Base-by-base conservation (phyloP, 495 filamentous ascomycete genomes). In the Xylaria cubensis region DNA sequence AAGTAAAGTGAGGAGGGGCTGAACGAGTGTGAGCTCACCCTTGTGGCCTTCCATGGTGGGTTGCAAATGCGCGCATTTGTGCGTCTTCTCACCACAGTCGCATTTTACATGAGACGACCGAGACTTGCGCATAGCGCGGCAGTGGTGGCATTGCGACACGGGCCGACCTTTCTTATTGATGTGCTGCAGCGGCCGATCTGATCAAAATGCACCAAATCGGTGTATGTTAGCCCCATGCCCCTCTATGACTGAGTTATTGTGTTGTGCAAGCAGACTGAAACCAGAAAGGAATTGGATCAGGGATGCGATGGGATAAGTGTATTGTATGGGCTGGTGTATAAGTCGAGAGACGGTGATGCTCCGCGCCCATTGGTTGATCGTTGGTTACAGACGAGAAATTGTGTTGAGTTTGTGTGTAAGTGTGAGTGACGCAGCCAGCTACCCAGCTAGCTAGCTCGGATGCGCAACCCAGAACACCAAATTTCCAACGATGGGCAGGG, bases 141-240 rank as follows among this genome's bases (percentile, higher is more conserved):
- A 99, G 85, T 98, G 96, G 77, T 93, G 88, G 82, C 96, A 99
- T 92, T 99, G 96, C 82, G 95, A 97, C 77, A 98, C 95, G 75
- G 96, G 96, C 76, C 96, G 92, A 82, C 96, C 96, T 78, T 99
- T 98, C 84, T 97, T 97, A 85, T 96, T 96, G 87, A 98, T 97
- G 81, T 96, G 96, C 80, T 92, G 91, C 72, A 99, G 90, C 74
- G 92, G 93, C 76, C 96, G 93, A 82, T 98, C 96, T 98, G 80
- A 15, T 39, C 29, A 70, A 42, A 58, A 42, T 17, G 46, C 42
- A 48, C 34, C 51, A 13, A 48, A 26, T 19, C 13, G 62, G 64
- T 21, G 26, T 32, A 39, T 24, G 46, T 73, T 53, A 70, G 65
- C 34, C 42, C 2, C 39, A 68, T 51, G 34, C 17, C 24, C 53